Percentiles rank a stretch among this genome's conserved stretches.
Evolutionary conservation across 257 asterid species (phyloP).

Genomic region (Gynochthodes officinalis): DNA sequence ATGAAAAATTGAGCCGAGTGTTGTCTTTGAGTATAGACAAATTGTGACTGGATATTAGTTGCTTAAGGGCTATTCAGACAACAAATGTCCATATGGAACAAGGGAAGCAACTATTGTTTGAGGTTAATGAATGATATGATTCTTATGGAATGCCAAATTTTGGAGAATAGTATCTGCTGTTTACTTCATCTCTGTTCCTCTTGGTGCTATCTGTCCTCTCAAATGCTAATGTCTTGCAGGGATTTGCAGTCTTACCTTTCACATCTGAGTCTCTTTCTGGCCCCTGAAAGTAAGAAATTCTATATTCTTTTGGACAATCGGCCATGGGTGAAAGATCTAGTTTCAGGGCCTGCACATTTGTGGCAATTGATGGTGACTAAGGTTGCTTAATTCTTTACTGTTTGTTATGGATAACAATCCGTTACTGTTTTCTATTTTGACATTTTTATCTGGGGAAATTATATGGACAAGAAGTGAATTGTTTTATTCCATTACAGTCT

Average conservation of each 20-base stretch:
- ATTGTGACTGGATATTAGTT: background rate
- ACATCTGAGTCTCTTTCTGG: conserved; percentile 73
- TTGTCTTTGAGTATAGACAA: background rate
- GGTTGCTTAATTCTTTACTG: conserved; percentile 41
- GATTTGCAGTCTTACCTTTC: conserved; percentile 96
- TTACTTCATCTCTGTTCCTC: background rate
- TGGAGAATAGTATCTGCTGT: background rate
- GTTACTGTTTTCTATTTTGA: background rate
- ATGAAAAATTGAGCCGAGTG: background rate
- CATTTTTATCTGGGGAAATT: background rate
- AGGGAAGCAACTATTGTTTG: background rate
- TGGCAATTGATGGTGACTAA: conserved; percentile 98
- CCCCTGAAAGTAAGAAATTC: conserved; percentile 70
- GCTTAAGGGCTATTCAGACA: background rate
- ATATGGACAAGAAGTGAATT: background rate
- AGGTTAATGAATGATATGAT: background rate
- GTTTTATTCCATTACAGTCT: conserved; percentile 53
- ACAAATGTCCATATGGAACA: background rate
- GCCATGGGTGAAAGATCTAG: conserved; percentile 89
- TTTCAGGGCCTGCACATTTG: conserved; percentile 71
- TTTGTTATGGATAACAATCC: background rate
- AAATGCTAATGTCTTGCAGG: conserved; percentile 38
- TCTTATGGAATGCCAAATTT: background rate
- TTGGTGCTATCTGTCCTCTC: background rate
- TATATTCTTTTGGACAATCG: conserved; percentile 88